These are phyloP conservation scores for Parathielavia appendiculata DNA, from an alignment of 495 filamentous ascomycete genomes.

Conservation along the genomic window DNA sequence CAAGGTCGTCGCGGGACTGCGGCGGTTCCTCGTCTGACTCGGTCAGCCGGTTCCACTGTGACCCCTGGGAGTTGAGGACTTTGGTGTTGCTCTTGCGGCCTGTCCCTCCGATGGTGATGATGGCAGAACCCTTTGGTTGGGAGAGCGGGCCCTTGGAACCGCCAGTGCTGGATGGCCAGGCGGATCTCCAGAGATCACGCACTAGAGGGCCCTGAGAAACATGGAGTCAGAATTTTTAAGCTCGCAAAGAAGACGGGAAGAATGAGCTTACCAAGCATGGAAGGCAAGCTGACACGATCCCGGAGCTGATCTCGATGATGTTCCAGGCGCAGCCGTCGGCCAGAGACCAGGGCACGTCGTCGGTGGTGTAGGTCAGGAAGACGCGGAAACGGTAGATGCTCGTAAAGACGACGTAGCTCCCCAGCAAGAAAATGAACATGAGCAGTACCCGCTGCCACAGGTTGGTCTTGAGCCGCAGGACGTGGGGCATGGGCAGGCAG, in stretches of 20 bases:
- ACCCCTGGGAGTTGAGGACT: neutral
- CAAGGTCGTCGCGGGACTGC: neutral
- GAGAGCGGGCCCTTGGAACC: neutral
- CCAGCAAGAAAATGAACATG: slow-evolving; percentile 4
- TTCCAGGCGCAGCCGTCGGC: slow-evolving; percentile 9
- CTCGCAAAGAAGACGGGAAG: neutral
- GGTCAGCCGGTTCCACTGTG: slow-evolving; percentile 4
- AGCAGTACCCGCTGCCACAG: slow-evolving; percentile 1
- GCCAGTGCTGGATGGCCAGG: slow-evolving; percentile 4
- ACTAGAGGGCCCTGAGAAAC: slow-evolving; percentile 1
- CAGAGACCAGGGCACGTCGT: slow-evolving; percentile 9
- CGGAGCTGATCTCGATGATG: slow-evolving; percentile 13
- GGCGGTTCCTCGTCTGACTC: neutral
- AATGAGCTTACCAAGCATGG: neutral
- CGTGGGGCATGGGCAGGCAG: slow-evolving; percentile 12
- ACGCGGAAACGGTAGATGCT: slow-evolving; percentile 12
- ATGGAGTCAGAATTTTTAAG: neutral
- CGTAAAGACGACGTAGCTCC: slow-evolving; percentile 9
- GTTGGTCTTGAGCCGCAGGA: slow-evolving; percentile 11
- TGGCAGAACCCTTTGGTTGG: neutral
- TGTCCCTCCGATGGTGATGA: slow-evolving; percentile 9
- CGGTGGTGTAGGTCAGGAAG: slow-evolving; percentile 4
- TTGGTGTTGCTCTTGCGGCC: slow-evolving; percentile 1
- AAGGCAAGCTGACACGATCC: slow-evolving; percentile 9
- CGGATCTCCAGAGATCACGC: slow-evolving; percentile 9